Evolutionary conservation across 2,329 filamentous ascomycete species (phyloP), one percentile per base, ranked within the genome.

Genomic region (Hypoxylon sp.): DNA sequence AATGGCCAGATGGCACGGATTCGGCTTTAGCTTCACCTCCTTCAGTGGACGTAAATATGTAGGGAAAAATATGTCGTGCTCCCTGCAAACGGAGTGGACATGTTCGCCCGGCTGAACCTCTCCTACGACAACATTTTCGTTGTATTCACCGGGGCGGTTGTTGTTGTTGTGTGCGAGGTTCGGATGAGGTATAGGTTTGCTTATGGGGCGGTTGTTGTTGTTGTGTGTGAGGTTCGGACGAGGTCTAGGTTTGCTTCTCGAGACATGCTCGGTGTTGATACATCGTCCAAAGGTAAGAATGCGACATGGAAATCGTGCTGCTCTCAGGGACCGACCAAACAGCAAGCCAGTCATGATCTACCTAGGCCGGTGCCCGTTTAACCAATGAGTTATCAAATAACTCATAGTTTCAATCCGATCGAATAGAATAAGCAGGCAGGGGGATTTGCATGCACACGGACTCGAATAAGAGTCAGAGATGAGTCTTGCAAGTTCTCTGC

Each of bases 41-140:
- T 45, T 66, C 6, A 71, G 13, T n/a, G 13, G 7, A 6, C 60
- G 51, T 38, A 73, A 10, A 9, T 32, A n/a, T 0, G 11, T 21
- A 6, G 75, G 70, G 11, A 75, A 68, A 3, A 11, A 41, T 41
- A 88, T 82, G 13, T 81, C 75, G 76, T 85, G 84, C 66, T 85
- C 79, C 67, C 83, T 83, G 75, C 51, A 73, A n/a, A 71, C 45
- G 3, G 57, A 53, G 7, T 49, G 2, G 43, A 76, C 52, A 59
- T 70, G 60, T 3, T 67, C 21, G 32, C 72, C 67, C 3, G 74
- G 68, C 25, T 67, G 34, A 23, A 72, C 43, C 1, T 67, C 48
- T 14, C 2, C 45, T 30, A 38, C 45, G 4, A 4, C 1, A 2
- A 23, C 3, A 51, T 23, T 6, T 10, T 5, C 41, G 6, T 43